Evolutionary conservation across 768 basidiomycete species (phyloP).

Genomic region (Calocera cornea): DNA sequence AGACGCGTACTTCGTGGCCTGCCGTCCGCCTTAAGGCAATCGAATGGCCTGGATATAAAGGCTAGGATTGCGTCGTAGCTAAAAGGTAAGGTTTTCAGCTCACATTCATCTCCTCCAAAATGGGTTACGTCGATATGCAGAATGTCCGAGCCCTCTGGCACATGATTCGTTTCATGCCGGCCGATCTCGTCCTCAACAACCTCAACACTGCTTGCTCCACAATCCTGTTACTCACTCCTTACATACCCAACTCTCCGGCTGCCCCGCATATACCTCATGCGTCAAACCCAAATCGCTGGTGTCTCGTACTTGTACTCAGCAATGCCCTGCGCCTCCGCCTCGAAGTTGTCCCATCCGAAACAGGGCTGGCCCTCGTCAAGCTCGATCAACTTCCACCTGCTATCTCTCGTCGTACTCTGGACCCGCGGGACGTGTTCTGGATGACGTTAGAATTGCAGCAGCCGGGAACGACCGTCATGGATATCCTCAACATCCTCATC

Average conservation of each 20-base stretch:
- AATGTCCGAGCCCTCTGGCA: background rate
- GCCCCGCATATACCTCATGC: background rate
- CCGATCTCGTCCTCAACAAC: background rate
- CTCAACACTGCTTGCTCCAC: background rate
- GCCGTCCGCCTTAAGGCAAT: background rate
- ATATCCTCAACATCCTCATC: background rate
- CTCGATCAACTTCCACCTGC: background rate
- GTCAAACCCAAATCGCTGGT: background rate
- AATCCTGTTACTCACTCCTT: background rate
- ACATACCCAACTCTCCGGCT: background rate
- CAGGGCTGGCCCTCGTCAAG: background rate
- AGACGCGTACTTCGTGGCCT: background rate
- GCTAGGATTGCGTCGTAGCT: background rate
- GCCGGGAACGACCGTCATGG: background rate
- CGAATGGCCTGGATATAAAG: background rate
- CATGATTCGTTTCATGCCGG: background rate
- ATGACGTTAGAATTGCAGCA: background rate
- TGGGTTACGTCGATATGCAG: conserved; percentile 2
- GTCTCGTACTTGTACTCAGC: background rate
- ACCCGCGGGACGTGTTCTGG: background rate
- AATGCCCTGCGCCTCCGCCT: background rate
- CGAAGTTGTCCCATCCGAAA: background rate
- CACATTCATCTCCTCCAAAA: background rate
- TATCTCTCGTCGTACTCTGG: background rate
- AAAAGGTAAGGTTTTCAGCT: background rate